These are phyloP conservation scores for Eucalyptus urophylla DNA, from an alignment of 345 rosid genomes.

Conservation along the genomic window DNA sequence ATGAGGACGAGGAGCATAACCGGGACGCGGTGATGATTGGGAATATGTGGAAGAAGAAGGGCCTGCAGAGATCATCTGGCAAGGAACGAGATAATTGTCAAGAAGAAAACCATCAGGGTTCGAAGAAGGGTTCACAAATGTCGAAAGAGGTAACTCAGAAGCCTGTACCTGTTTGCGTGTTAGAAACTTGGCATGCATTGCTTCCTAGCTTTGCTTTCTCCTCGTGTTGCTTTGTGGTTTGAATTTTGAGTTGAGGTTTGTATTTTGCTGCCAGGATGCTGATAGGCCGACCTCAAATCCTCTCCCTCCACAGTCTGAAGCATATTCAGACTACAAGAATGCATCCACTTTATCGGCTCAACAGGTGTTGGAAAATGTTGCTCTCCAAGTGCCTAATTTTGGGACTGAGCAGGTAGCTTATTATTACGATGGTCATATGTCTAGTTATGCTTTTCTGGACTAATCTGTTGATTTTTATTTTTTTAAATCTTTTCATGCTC, in stretches of 20 bases:
- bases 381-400: constrained; percentile 84
- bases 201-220: background rate
- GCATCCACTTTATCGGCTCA: constrained; percentile 38
- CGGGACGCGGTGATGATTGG: constrained; percentile 52
- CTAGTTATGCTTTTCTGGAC: background rate
- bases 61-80: constrained; percentile 84
- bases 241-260: background rate
- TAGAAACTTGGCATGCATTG: background rate
- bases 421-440: background rate
- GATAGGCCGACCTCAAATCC: constrained; percentile 91
- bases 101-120: constrained; percentile 71
- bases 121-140: constrained; percentile 26
- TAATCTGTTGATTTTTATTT: background rate
- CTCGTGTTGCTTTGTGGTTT: background rate
- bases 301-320: constrained; percentile 74
- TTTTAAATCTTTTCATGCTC: background rate
- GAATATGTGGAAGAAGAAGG: constrained; percentile 85
- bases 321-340: constrained; percentile 30
- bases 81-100: constrained; percentile 77
- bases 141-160: constrained; percentile 32
- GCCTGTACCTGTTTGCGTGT: background rate
- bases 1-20: background rate
- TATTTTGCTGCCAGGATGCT: constrained; percentile 31
- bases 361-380: constrained; percentile 55
- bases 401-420: constrained; percentile 80